Evolutionary conservation across 306 rosid species (phyloP), one percentile per base, ranked within the genome.

Genomic region (Erythrophleum fordii): DNA sequence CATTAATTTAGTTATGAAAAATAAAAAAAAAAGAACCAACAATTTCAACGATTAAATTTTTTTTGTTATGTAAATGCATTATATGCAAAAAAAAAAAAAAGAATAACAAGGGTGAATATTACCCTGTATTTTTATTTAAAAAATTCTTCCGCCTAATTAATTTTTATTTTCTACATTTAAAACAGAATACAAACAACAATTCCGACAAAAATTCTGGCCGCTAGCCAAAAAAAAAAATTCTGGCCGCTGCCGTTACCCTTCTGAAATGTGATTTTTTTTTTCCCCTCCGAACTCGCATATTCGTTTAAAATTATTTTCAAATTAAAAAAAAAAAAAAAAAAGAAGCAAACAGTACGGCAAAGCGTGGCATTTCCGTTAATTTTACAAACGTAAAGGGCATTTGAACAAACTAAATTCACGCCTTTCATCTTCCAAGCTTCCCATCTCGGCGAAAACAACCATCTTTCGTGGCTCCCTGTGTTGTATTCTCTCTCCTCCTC

Each of bases 301-400:
- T 51, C 11, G 58, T 51, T 51, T 51, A 51, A 51, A 17, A 51
- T 18, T 17, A 18, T 51, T 51, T 16, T 7, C 8, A 51, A 51
- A 5, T 17, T 56, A 76, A 59, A 77, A 55, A 80, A 59, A 22
- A 59, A 77, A 55, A 80, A 59, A 22, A n/a, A n/a, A n/a, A n/a
- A n/a, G n/a, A n/a, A 1, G n/a, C 10, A 3, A 10, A 61, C 49
- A 3, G 4, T 6, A 44, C 31, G 28, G 55, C 39, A 37, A 79
- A 20, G 72, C 81, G 75, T 82, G 89, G 92, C 84, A 82, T 66
- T 83, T 81, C 74, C 84, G 92, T 85, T 37, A 87, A 83, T 85
- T 69, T 3, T 0, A 0, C 5, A 34, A 82, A 75, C 23, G 9
- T 31, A 28, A 75, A 69, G 89, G 88, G 82, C 29, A 74, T 31